Conservation (phyloP, 2,329 filamentous ascomycete genomes). For the Torrubiella hemipterigena region DNA sequence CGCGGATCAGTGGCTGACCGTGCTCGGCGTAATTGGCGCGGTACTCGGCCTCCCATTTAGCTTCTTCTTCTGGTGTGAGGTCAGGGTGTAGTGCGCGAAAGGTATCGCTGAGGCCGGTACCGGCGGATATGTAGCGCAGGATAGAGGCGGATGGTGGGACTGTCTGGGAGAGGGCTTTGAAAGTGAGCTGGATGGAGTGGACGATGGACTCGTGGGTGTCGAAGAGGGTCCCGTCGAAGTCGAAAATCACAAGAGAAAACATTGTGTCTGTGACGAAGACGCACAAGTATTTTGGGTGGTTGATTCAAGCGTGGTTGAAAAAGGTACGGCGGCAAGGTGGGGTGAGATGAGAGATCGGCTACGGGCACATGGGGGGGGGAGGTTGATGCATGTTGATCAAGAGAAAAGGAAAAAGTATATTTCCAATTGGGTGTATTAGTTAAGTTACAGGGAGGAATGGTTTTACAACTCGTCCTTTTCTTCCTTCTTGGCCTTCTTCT, state of each 20-base stretch:
- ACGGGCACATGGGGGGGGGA: no score
- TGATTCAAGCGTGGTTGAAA: no score
- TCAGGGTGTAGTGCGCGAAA: slow-evolving; percentile 6
- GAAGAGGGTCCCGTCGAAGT: slow-evolving; percentile 10
- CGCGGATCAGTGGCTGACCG: slow-evolving; percentile 5
- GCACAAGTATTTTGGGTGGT: no score
- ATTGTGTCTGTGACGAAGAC: no score
- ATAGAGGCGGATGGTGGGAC: slow-evolving; percentile 5
- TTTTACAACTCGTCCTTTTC: no score
- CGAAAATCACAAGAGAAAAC: slow-evolving; percentile 8
- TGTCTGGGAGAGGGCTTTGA: slow-evolving; percentile 4
- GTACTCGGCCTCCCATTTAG: slow-evolving; percentile 6
- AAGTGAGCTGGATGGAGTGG: slow-evolving; percentile 9
- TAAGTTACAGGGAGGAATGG: no score
- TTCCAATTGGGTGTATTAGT: no score
- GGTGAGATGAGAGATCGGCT: no score
- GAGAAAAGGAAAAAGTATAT: no score
- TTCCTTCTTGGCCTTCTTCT: no score
- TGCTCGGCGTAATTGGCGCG: slow-evolving; percentile 6
- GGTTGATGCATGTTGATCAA: no score
- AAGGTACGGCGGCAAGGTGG: no score
- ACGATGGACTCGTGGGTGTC: slow-evolving; percentile 8
- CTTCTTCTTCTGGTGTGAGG: slow-evolving; percentile 1
- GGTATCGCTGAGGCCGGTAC: slow-evolving; percentile 7
- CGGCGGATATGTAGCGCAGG: slow-evolving; percentile 6